A percentile compares a stretch with the other conserved stretches of the same genome.
Evolutionary conservation across 805 yeast species (phyloP).

Genomic region (Barnettozyma sp.): DNA sequence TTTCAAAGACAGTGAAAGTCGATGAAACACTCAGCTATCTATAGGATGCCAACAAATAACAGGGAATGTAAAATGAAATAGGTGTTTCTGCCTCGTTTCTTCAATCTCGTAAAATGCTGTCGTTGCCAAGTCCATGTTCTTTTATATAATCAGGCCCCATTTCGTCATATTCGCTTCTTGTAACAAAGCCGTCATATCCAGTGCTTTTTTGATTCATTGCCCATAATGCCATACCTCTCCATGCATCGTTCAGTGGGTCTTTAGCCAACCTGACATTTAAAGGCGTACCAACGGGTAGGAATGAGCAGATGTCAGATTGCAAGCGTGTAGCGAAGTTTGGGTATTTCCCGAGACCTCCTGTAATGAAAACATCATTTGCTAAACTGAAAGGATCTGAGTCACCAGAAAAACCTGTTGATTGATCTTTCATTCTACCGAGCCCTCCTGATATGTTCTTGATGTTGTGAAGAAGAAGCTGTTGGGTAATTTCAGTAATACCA

Average conservation of each 20-base stretch:
- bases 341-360: conserved; percentile 78
- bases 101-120: conserved; percentile 28
- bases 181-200: conserved; percentile 42
- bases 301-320: conserved; percentile 56
- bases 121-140: conserved; percentile 76
- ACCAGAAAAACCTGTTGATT: conserved; percentile 38
- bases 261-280: conserved; percentile 55
- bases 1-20: too few relatives aligned
- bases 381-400: conserved; percentile 38
- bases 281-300: conserved; percentile 62
- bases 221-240: conserved; percentile 94
- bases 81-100: not conserved
- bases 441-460: not conserved
- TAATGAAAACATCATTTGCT: conserved; percentile 63
- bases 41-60: too few relatives aligned
- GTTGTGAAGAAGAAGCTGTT: conserved; percentile 58
- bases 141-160: conserved; percentile 84
- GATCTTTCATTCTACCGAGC: conserved; percentile 33
- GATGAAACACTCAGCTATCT: too few relatives aligned
- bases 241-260: conserved; percentile 73
- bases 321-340: conserved; percentile 64
- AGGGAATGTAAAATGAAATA: too few relatives aligned
- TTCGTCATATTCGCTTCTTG: conserved; percentile 75
- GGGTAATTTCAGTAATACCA: conserved; percentile 75
- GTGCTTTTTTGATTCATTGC: conserved; percentile 36